Evolutionary conservation across 2,329 filamentous ascomycete genomes (phyloP).

Genomic region (Teratosphaeria destructans): DNA sequence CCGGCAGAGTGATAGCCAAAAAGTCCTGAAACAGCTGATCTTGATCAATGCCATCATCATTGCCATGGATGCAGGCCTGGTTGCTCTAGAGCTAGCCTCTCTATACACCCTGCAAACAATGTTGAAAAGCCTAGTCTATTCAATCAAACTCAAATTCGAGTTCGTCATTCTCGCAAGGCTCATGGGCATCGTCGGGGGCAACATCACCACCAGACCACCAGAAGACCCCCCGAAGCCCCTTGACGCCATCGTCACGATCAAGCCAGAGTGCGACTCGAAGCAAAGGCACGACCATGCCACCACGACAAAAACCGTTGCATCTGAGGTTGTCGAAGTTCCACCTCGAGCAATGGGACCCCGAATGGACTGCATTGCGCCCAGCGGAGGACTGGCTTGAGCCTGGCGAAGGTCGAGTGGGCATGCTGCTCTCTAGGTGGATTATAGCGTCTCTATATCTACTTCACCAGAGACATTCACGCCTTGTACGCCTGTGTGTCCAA

Average conservation of each 20-base stretch:
- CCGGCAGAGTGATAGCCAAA: neutral
- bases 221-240: neutral
- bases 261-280: neutral
- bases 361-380: neutral
- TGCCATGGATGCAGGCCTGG: slow-evolving; percentile 22
- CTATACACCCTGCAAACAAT: slow-evolving; percentile 22
- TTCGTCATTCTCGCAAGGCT: slow-evolving; percentile 18
- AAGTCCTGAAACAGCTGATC: slow-evolving; percentile 21
- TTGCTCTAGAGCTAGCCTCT: slow-evolving; percentile 21
- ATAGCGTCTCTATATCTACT: too few relatives aligned
- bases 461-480: too few relatives aligned
- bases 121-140: slow-evolving; percentile 24
- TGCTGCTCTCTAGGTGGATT: neutral
- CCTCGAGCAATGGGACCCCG: neutral
- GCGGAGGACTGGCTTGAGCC: neutral
- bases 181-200: neutral
- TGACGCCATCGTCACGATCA: neutral
- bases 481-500: too few relatives aligned
- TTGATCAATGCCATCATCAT: slow-evolving; percentile 27
- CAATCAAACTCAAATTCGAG: slow-evolving; percentile 11
- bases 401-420: neutral
- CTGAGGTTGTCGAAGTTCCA: neutral
- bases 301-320: neutral
- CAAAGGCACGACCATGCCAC: neutral
- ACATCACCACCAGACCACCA: neutral